Conservation (phyloP, 768 basidiomycete genomes). For the Termitomyces sp. region DNA sequence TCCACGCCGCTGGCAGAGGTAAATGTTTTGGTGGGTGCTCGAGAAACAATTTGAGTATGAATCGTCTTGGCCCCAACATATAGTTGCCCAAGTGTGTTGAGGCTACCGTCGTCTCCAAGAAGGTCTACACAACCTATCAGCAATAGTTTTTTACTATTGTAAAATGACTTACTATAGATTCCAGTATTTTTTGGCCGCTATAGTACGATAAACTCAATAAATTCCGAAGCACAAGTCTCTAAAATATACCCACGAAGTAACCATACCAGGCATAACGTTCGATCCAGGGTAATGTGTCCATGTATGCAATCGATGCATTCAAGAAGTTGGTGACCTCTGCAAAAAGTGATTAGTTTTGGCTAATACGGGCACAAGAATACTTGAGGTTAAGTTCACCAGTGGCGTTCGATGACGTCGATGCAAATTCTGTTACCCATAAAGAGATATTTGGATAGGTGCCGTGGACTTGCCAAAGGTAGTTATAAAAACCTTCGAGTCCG, state of each 20-base stretch:
- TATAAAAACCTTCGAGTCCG: slow-evolving; percentile 50
- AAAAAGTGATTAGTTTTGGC: not conserved
- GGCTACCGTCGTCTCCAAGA: slow-evolving; percentile 38
- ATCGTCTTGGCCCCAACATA: slow-evolving; percentile 46
- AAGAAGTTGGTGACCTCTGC: slow-evolving; percentile 51
- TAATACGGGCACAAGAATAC: not conserved
- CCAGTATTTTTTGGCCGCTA: slow-evolving; percentile 39
- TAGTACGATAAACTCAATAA: not conserved
- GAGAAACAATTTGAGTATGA: slow-evolving; percentile 32
- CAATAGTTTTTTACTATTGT: not conserved
- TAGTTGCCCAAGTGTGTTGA: slow-evolving; percentile 42
- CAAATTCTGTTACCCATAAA: slow-evolving; percentile 67
- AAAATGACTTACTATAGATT: slow-evolving; percentile 36
- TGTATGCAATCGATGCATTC: slow-evolving; percentile 52
- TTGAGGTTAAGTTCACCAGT: slow-evolving; percentile 25
- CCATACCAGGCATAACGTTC: slow-evolving; percentile 71
- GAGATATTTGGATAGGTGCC: slow-evolving; percentile 44
- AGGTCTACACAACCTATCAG: slow-evolving; percentile 31
- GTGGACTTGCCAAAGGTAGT: slow-evolving; percentile 54
- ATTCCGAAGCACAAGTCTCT: slow-evolving; percentile 10
- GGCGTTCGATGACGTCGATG: slow-evolving; percentile 47
- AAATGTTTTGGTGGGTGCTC: slow-evolving; percentile 25
- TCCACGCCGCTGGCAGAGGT: slow-evolving; percentile 34
- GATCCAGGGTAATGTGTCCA: slow-evolving; percentile 54
- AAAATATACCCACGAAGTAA: slow-evolving; percentile 33